These are phyloP conservation scores for Colletotrichum godetiae DNA, from an alignment of 2,329 filamentous ascomycete genomes.

Conservation along the genomic window DNA sequence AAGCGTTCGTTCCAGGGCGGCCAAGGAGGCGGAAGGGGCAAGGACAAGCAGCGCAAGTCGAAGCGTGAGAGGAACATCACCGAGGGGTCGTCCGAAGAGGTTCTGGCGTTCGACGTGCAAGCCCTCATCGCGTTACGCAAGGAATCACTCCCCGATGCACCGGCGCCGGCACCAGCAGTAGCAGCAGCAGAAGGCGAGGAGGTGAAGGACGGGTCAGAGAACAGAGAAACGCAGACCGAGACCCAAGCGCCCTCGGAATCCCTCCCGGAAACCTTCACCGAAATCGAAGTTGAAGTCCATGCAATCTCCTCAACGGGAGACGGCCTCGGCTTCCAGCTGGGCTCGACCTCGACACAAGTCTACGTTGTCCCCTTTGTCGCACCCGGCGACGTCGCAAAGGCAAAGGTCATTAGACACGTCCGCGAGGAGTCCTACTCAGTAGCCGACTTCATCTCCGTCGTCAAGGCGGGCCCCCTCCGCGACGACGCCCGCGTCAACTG, in stretches of 20 bases:
- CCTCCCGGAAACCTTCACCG: conserved; percentile 75
- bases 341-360: conserved; percentile 70
- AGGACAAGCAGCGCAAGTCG: conserved; percentile 59
- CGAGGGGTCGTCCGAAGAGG: conserved; percentile 73
- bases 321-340: conserved; percentile 80
- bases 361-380: conserved; percentile 91
- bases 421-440: conserved; percentile 74
- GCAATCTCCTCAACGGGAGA: conserved; percentile 93
- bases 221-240: conserved; percentile 10
- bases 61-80: conserved; percentile 71
- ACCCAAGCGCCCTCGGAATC: conserved; percentile 20
- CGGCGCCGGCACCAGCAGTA: conserved; percentile 21
- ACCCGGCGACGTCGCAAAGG: conserved; percentile 83
- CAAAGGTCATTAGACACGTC: conserved; percentile 82
- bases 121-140: conserved; percentile 60
- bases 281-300: conserved; percentile 84
- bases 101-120: conserved; percentile 72
- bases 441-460: conserved; percentile 85
- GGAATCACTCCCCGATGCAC: conserved; percentile 39
- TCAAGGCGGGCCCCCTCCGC: conserved; percentile 78
- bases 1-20: conserved; percentile 35
- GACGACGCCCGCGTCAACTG: conserved; percentile 83
- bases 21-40: conserved; percentile 30
- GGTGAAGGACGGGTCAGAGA: conserved; percentile 39
- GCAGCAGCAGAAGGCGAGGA: conserved; percentile 42